These are phyloP conservation scores for Clavispora asparagi DNA, from an alignment of 805 yeast genomes.

Conservation along the genomic window DNA sequence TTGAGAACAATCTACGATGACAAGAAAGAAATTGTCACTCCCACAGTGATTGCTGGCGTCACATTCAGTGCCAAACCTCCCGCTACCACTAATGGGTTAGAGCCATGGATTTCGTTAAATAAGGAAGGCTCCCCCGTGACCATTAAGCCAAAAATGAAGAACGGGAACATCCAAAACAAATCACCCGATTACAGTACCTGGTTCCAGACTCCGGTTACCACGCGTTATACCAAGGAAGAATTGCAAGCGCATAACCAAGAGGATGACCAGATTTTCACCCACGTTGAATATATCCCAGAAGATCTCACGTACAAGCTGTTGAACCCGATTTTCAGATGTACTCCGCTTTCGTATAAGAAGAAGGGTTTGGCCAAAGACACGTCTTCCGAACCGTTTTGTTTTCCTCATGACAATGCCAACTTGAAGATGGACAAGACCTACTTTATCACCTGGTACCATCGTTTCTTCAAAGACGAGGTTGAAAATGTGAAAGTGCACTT, in stretches of 20 bases:
- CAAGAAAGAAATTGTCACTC: slow-evolving; percentile 54
- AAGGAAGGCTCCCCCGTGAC: slow-evolving; percentile 79
- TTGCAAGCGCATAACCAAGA: slow-evolving; percentile 71
- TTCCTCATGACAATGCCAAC: slow-evolving; percentile 60
- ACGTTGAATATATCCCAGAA: slow-evolving; percentile 55
- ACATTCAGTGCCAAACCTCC: slow-evolving; percentile 70
- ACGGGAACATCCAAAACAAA: slow-evolving; percentile 62
- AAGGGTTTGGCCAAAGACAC: slow-evolving; percentile 57
- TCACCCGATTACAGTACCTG: slow-evolving; percentile 72
- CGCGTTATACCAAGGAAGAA: slow-evolving; percentile 52
- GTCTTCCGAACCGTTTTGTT: slow-evolving; percentile 76
- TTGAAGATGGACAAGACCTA: slow-evolving; percentile 60
- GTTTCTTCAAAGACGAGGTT: slow-evolving; percentile 52
- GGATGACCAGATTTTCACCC: slow-evolving; percentile 52
- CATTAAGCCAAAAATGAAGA: slow-evolving; percentile 66
- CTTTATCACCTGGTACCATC: slow-evolving; percentile 78
- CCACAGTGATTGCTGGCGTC: slow-evolving; percentile 59
- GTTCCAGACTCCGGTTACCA: slow-evolving; percentile 65
- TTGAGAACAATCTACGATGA: slow-evolving; percentile 59
- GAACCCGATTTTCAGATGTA: slow-evolving; percentile 80
- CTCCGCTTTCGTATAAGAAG: slow-evolving; percentile 66
- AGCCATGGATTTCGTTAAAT: slow-evolving; percentile 77
- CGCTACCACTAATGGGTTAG: slow-evolving; percentile 59
- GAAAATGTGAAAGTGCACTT: slow-evolving; percentile 62
- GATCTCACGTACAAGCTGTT: slow-evolving; percentile 67